Percentiles rank a stretch among this genome's conserved stretches.
Conservation (phyloP, 208 protist species). For the Trypanosoma lewisi region DNA sequence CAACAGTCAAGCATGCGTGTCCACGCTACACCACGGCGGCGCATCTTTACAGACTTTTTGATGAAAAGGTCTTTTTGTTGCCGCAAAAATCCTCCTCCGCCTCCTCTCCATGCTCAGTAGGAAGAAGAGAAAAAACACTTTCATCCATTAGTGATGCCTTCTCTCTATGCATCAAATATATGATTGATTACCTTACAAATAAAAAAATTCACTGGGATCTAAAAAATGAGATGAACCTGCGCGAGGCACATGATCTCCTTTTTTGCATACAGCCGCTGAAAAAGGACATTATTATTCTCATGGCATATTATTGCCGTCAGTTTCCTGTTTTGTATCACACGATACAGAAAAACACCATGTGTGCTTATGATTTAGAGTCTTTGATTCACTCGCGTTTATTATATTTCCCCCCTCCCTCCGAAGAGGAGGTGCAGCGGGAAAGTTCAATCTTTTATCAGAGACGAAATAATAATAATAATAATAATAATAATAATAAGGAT, state of each 20-base stretch:
- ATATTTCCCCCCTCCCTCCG: background rate
- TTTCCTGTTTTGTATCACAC: slow-evolving; percentile 3
- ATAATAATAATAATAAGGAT: no score
- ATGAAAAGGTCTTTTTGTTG: background rate
- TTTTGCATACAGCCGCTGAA: background rate
- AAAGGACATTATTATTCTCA: background rate
- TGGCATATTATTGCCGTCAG: slow-evolving; percentile 6
- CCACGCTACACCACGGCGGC: slow-evolving; percentile 1
- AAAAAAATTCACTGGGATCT: slow-evolving; percentile 3
- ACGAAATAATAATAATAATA: no score
- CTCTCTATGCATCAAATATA: background rate
- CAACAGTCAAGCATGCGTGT: background rate
- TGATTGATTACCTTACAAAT: background rate
- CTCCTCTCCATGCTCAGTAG: background rate
- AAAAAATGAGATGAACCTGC: background rate
- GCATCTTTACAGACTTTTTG: slow-evolving; percentile 9
- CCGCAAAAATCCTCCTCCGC: background rate
- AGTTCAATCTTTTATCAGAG: background rate
- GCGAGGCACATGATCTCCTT: background rate
- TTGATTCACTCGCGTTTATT: background rate
- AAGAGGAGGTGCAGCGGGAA: background rate
- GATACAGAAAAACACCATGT: background rate
- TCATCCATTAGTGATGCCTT: background rate
- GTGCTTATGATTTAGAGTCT: background rate
- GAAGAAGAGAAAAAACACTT: no score